phyloP scores from a whole-genome alignment of 2,329 filamentous ascomycete species.

The Monilinia fructicola region DNA sequence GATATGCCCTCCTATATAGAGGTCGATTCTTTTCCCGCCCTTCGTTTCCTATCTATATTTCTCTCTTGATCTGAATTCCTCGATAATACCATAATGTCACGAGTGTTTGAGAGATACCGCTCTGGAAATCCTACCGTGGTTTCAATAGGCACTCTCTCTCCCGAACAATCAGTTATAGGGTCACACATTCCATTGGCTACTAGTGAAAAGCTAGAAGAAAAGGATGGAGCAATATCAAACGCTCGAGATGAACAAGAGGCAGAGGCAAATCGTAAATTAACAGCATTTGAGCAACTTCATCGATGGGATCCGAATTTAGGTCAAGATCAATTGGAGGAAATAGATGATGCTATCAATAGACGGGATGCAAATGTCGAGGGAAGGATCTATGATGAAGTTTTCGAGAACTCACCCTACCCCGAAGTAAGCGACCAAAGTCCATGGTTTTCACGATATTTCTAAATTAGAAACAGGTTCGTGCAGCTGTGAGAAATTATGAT shows the following conservation, averaged over 20 bases:
- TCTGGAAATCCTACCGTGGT: neutral
- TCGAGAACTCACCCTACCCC: conserved; percentile 29
- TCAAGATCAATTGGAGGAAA: conserved; percentile 26
- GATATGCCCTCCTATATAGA: neutral
- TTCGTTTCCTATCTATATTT: neutral
- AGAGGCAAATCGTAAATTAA: conserved; percentile 27
- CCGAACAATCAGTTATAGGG: neutral
- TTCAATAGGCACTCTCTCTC: neutral
- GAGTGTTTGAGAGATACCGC: conserved; percentile 2
- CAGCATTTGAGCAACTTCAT: conserved; percentile 27
- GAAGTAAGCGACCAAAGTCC: conserved; percentile 13
- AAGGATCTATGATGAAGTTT: conserved; percentile 27
- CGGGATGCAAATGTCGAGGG: conserved; percentile 25
- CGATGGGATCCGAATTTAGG: conserved; percentile 30
- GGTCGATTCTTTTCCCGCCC: neutral
- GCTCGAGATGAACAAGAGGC: conserved; percentile 23
- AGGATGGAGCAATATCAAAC: conserved; percentile 20
- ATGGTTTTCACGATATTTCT: neutral
- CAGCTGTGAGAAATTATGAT: conserved; percentile 47
- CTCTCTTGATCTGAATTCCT: neutral
- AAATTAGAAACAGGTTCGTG: conserved; percentile 24
- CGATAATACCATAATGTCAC: conserved; percentile 2
- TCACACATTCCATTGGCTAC: neutral
- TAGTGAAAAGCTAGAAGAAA: conserved; percentile 9
- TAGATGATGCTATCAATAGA: conserved; percentile 28